Evolutionary conservation across 805 yeast species (phyloP).

Genomic region (Metschnikowia lochheadii): DNA sequence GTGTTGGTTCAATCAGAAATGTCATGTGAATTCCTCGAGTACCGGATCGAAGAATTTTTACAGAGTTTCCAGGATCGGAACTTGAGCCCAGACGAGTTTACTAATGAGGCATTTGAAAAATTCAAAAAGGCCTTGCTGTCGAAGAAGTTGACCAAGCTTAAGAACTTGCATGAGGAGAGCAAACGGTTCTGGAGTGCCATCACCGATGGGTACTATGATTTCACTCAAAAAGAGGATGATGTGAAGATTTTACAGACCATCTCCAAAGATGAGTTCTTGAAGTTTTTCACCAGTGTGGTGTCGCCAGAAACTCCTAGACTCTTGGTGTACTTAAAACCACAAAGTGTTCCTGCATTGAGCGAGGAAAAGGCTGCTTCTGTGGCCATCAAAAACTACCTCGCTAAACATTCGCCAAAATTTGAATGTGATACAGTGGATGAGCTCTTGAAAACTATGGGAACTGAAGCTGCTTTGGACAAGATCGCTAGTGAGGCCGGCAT

Average conservation of each 20-base stretch:
- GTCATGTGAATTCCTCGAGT: constrained; percentile 66
- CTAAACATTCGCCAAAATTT: constrained; percentile 20
- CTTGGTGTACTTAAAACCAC: constrained; percentile 51
- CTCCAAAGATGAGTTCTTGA: constrained; percentile 53
- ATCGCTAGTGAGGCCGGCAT: constrained; percentile 6
- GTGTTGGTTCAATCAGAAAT: constrained; percentile 82
- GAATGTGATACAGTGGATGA: constrained; percentile 24
- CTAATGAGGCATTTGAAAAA: constrained; percentile 60
- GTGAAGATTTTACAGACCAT: constrained; percentile 53
- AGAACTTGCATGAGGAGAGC: constrained; percentile 77
- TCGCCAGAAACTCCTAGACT: constrained; percentile 18
- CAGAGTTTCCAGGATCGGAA: constrained; percentile 37
- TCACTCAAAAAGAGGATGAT: constrained; percentile 51
- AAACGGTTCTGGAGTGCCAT: constrained; percentile 62
- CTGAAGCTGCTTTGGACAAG: constrained; percentile 18
- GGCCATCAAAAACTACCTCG: constrained; percentile 26
- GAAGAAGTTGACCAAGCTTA: constrained; percentile 64
- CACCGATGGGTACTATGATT: constrained; percentile 75
- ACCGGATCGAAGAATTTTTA: constrained; percentile 69
- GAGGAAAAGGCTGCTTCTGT: constrained; percentile 21
- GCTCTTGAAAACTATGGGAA: constrained; percentile 6
- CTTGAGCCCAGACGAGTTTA: constrained; percentile 40
- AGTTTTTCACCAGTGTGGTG: constrained; percentile 49
- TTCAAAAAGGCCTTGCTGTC: constrained; percentile 66
- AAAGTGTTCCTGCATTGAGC: constrained; percentile 22